Base-by-base conservation (phyloP, 179 eudicot species). In the Amaranthus tricolor region DNA sequence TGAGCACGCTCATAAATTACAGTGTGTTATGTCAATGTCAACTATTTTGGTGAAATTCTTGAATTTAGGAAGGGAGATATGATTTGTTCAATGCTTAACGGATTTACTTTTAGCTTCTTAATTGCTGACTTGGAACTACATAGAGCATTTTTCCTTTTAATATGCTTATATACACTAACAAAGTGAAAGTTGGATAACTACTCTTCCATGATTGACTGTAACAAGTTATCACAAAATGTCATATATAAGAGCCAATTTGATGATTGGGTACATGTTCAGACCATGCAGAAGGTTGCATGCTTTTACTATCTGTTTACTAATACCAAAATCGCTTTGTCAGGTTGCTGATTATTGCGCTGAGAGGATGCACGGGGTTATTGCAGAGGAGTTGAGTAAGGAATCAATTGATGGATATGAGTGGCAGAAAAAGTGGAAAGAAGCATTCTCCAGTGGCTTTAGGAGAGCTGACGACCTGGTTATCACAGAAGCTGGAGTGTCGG, bases 341-440 rank as follows among this genome's bases (percentile, higher is more conserved):
- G 95, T 90, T 55, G 92, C 95, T 58, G 85, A 78, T 15, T 88
- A 80, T 66, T 90, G 95, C 74, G 89, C 92, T 4, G 80, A 77
- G 81, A 81, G 76, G 66, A 82, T 90, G 95, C 95, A 90, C 81
- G 77, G 79, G 63, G 80, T 90, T 54, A 82, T 88, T 73, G 88
- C 86, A 11, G 88, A 88, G 80, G 90, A 90, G 79, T 90, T 87
- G 87, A 77, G 77, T 62, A 62, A 55, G 62, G 83, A 81, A 72
- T 61, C 71, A 53, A 51, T 51, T 5, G 75, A 62, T 56, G 82
- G 79, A 7, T 45, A 47, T 24, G 86, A 85, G 66, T 88, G 95
- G 95, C 90, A 76, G 31, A 77, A 72, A 65, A 85, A 82, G 49
- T 90, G 92, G 95, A 76, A 83, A 79, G 81, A 77, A 59, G 85